phyloP scores from a whole-genome alignment of 352 stramenopile species.

The Phytophthora foliorum region DNA sequence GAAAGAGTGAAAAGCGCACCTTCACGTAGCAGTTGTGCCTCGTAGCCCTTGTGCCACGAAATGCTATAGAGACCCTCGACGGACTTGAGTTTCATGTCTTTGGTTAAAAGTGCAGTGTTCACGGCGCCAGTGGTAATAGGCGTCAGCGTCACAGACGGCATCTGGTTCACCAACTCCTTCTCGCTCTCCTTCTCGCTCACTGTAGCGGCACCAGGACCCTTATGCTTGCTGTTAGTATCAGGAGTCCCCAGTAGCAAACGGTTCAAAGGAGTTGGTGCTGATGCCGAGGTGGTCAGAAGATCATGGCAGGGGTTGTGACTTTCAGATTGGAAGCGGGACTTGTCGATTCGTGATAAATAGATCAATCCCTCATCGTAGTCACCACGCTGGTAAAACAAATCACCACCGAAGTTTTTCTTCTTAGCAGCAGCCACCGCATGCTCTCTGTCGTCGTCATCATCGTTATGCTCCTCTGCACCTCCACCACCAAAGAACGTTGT shows the following conservation, averaged over 20 bases:
- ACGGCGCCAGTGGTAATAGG: constrained; percentile 15
- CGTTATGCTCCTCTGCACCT: constrained; percentile 13
- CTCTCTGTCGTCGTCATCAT: constrained; percentile 32
- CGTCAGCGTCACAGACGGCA: constrained; percentile 25
- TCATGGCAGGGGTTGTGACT: constrained; percentile 65
- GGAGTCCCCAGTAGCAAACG: constrained; percentile 46
- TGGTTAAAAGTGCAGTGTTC: constrained; percentile 47
- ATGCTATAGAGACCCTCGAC: constrained; percentile 84
- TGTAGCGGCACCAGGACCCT: constrained; percentile 2
- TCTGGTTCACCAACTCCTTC: constrained; percentile 35
- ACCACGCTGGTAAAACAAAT: constrained; percentile 89
- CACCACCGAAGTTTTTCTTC: constrained; percentile 65
- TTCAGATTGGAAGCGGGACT: constrained; percentile 68
- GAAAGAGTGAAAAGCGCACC: constrained; percentile 68
- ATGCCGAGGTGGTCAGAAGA: constrained; percentile 53
- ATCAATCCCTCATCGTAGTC: constrained; percentile 89
- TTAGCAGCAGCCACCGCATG: constrained; percentile 40
- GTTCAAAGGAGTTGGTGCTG: constrained; percentile 55
- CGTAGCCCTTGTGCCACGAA: constrained; percentile 79
- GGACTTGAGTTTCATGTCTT: constrained; percentile 83
- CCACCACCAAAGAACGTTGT: constrained; percentile 59
- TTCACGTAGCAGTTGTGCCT: constrained; percentile 78
- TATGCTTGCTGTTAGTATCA: constrained; percentile 32
- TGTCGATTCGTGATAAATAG: constrained; percentile 87
- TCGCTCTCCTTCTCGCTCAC: constrained; percentile 29